Percentiles rank a stretch among this genome's conserved stretches.
phyloP scores from a whole-genome alignment of 139 green algal genomes.

The Chlorella sp. region DNA sequence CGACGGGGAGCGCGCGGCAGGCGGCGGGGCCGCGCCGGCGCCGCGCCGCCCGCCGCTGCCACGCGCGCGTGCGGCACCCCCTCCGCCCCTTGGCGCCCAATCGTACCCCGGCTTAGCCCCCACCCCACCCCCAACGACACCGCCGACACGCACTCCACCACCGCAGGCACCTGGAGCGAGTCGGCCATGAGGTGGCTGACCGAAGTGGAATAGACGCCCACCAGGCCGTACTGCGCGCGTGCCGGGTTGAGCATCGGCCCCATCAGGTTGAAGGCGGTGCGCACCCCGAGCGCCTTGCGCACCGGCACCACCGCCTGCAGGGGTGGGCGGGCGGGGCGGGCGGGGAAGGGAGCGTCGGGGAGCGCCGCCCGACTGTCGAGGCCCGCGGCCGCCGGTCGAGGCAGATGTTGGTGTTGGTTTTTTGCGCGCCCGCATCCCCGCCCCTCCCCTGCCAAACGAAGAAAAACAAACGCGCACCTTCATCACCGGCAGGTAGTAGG shows the following conservation, averaged over 20 bases:
- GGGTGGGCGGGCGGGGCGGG: slow-evolving; percentile 63
- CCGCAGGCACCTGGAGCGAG: slow-evolving; percentile 64
- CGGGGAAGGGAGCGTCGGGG: slow-evolving; percentile 66
- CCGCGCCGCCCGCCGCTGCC: no score
- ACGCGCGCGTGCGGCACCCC: no score
- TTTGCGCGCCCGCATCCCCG: neutral
- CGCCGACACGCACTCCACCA: no score
- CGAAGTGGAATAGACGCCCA: slow-evolving; percentile 86
- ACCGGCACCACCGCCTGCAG: slow-evolving; percentile 66
- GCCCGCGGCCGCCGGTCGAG: neutral
- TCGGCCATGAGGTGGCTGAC: slow-evolving; percentile 86
- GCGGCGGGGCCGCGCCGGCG: no score
- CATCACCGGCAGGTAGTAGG: slow-evolving; percentile 83
- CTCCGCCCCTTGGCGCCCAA: no score
- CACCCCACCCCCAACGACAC: no score
- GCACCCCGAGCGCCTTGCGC: slow-evolving; percentile 65
- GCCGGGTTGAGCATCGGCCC: slow-evolving; percentile 98
- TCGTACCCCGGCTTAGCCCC: no score
- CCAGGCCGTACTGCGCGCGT: slow-evolving; percentile 78
- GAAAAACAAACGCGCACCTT: no score
- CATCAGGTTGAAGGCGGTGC: slow-evolving; percentile 94
- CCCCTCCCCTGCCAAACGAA: no score
- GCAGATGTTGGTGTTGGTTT: neutral
- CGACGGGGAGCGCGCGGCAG: no score
- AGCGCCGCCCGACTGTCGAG: slow-evolving; percentile 74